Evolutionary conservation across 2,329 filamentous ascomycete species (phyloP).

Genomic region (Aspergillus sp.): DNA sequence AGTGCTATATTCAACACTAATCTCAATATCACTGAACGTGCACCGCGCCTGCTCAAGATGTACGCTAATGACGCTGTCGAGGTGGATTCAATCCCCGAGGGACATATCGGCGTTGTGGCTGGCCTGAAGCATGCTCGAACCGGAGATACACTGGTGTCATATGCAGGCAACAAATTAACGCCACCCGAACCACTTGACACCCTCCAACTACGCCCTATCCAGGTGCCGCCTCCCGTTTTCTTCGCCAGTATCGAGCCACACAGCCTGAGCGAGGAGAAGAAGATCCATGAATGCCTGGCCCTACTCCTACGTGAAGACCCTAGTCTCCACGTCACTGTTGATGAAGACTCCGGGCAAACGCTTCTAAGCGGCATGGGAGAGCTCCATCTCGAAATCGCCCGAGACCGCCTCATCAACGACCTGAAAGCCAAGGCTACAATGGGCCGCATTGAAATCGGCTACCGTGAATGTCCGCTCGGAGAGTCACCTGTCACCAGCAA

Average conservation of each 20-base stretch:
- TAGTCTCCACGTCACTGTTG: slow-evolving; percentile 78
- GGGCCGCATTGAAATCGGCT: slow-evolving; percentile 91
- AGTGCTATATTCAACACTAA: slow-evolving; percentile 84
- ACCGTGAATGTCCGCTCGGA: slow-evolving; percentile 75
- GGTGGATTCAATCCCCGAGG: slow-evolving; percentile 74
- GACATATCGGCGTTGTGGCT: slow-evolving; percentile 91
- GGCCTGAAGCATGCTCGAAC: slow-evolving; percentile 90
- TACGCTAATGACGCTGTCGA: slow-evolving; percentile 86
- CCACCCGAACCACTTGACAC: slow-evolving; percentile 69
- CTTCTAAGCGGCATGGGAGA: slow-evolving; percentile 95
- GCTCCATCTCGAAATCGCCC: slow-evolving; percentile 88
- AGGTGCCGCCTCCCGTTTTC: slow-evolving; percentile 90
- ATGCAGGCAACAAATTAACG: slow-evolving; percentile 63
- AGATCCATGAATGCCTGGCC: slow-evolving; percentile 72
- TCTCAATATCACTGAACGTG: slow-evolving; percentile 74
- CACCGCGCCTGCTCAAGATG: slow-evolving; percentile 81
- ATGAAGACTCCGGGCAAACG: slow-evolving; percentile 90
- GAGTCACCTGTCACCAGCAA: slow-evolving; percentile 59
- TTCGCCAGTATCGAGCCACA: slow-evolving; percentile 90
- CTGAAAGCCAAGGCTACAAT: slow-evolving; percentile 84
- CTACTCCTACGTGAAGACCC: slow-evolving; percentile 88
- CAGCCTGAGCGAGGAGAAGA: slow-evolving; percentile 75
- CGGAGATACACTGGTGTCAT: slow-evolving; percentile 85
- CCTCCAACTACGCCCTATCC: slow-evolving; percentile 81
- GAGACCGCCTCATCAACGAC: slow-evolving; percentile 83